These are phyloP conservation scores for Coriaria nepalensis DNA, from an alignment of 306 rosid species.

Conservation along the genomic window DNA sequence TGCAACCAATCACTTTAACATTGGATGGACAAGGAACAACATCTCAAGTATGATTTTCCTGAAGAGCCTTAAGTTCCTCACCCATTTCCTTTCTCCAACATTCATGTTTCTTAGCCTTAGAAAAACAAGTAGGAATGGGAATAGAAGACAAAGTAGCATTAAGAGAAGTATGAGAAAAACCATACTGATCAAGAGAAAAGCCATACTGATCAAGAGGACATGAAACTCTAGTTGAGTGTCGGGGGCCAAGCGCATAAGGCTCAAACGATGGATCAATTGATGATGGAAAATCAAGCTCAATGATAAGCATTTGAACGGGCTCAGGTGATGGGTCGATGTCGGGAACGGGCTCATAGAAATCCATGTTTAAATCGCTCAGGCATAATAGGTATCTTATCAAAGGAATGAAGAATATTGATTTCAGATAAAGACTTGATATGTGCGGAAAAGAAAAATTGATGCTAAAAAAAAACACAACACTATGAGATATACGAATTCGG, in stretches of 20 bases:
- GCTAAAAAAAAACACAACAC: neutral
- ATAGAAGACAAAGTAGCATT: neutral
- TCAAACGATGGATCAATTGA: no score
- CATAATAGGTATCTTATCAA: neutral
- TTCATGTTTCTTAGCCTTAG: neutral
- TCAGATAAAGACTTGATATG: neutral
- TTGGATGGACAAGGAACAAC: neutral
- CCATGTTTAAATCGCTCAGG: neutral
- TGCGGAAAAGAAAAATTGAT: neutral
- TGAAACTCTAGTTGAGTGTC: no score
- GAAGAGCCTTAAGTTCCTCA: no score
- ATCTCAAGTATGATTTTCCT: no score
- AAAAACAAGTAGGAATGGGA: neutral
- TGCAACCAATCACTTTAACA: neutral
- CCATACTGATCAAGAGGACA: no score
- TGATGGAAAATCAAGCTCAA: no score
- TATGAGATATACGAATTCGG: conserved; percentile 1
- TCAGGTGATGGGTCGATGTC: no score
- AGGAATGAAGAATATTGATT: neutral
- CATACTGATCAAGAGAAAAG: neutral
- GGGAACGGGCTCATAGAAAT: no score
- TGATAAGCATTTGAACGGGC: no score
- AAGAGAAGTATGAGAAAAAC: no score
- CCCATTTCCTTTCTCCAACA: neutral
- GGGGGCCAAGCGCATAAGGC: no score